Evolutionary conservation across 2,329 filamentous ascomycete genomes (phyloP), one percentile per base, ranked within the genome.

Genomic region (Gliomastix tumulicola): DNA sequence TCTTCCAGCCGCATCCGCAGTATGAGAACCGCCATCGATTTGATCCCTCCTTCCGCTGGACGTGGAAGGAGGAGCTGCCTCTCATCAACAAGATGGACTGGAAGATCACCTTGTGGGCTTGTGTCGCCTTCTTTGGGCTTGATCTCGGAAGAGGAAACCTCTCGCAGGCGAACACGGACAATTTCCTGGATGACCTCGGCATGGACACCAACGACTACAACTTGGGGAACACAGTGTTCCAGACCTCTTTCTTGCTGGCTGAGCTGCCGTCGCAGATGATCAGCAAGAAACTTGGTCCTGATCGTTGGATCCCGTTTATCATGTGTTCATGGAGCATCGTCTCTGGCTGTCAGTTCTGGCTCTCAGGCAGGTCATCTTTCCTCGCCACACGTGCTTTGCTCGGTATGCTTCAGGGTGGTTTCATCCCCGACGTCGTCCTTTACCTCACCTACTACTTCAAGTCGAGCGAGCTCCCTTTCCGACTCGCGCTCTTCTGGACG

Each of bases 291-390:
- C 51, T 75, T 36, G 76, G 70, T 0, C 72, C 71, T 1, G 74
- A 79, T 42, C 64, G 69, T 19, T 79, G 73, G 74, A 77, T 79
- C 34, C 76, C 76, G 0, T 56, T 70, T 35, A 73, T 76, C 45
- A 75, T 80, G 61, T 55, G 68, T 6, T 59, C 67, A 5, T 77
- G 72, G 73, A 74, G 68, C 44, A 43, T 76, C 4, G 65, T 77
- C 7, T 66, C 74, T 0, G 54, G 58, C 9, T 58, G 57, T 5
- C 73, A 76, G 47, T 68, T 57, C 36, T 63, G 59, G 53, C 46
- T 69, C 3, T 50, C 39, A 1, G 62, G 63, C 0, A 48, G 59
- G 12, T 43, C 49, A 2, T 62, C 60, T 1, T 69, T 66, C 40
- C 46, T 68, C 2, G 49, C 51, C 12, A 59, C 54, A 9, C 54